These are phyloP conservation scores for Apiospora koreana DNA, from an alignment of 2,329 filamentous ascomycete genomes.

Conservation along the genomic window DNA sequence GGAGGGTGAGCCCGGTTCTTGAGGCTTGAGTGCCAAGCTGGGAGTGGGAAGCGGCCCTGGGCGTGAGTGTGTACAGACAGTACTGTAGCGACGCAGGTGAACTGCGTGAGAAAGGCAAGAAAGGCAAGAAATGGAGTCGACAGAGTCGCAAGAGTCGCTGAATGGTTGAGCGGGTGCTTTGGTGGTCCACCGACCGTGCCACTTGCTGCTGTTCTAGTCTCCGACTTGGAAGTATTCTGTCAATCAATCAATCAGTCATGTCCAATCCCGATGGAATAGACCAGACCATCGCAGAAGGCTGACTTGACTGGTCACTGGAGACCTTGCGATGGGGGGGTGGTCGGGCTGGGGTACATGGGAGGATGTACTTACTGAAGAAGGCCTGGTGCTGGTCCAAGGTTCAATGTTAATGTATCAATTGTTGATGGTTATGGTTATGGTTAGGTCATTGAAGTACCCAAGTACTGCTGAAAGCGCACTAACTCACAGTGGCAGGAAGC, in stretches of 20 bases:
- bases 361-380: neutral
- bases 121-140: neutral
- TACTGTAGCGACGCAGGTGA: neutral
- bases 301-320: neutral
- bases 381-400: neutral
- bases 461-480: neutral
- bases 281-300: conserved; percentile 6
- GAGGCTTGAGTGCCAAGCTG: conserved; percentile 11
- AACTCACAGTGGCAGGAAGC: neutral
- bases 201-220: neutral
- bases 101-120: neutral
- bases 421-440: too few species aligned
- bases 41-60: neutral
- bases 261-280: conserved; percentile 5
- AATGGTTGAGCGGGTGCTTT: neutral
- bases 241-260: conserved; percentile 4
- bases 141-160: neutral
- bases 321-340: neutral
- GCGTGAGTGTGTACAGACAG: neutral
- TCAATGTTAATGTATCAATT: too few species aligned
- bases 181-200: conserved; percentile 2
- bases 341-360: neutral
- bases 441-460: neutral
- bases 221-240: neutral
- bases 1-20: conserved; percentile 11